These are phyloP conservation scores for Saksenaea vasiformis DNA, from an alignment of 371 early-diverging fungal species.

Conservation along the genomic window DNA sequence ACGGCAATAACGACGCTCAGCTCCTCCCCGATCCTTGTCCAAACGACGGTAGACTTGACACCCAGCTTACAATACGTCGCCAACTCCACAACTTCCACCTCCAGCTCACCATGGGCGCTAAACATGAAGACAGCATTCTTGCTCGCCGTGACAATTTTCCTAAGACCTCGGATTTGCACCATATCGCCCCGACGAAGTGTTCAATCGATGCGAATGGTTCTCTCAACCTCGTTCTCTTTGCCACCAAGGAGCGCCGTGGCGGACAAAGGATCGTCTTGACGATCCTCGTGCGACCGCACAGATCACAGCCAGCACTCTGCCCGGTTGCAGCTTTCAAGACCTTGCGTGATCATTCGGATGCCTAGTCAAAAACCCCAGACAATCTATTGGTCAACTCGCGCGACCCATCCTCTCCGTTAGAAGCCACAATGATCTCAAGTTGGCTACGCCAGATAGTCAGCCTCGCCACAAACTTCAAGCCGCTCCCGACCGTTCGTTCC, in stretches of 20 bases:
- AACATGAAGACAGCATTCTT: conserved; percentile 9
- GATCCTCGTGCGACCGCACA: neutral
- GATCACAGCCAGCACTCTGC: neutral
- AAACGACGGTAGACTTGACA: neutral
- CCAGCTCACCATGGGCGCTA: neutral
- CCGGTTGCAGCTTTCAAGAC: neutral
- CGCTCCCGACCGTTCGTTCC: conserved; percentile 12
- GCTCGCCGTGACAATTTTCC: neutral
- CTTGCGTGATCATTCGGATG: neutral
- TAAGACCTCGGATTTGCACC: conserved; percentile 12
- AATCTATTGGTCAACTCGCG: neutral
- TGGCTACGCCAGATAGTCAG: neutral
- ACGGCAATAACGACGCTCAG: neutral
- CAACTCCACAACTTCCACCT: neutral
- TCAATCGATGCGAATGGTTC: neutral
- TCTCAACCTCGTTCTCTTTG: conserved; percentile 38
- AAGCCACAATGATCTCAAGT: neutral
- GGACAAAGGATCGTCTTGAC: conserved; percentile 3
- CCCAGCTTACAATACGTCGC: neutral
- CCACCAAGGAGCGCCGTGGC: conserved; percentile 33
- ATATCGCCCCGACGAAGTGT: neutral
- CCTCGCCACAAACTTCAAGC: neutral
- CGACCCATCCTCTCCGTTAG: neutral
- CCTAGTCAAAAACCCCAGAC: neutral
- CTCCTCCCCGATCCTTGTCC: conserved; percentile 5